phyloP scores from a whole-genome alignment of 2,329 filamentous ascomycete genomes.

The Botryosphaeria agaves region DNA sequence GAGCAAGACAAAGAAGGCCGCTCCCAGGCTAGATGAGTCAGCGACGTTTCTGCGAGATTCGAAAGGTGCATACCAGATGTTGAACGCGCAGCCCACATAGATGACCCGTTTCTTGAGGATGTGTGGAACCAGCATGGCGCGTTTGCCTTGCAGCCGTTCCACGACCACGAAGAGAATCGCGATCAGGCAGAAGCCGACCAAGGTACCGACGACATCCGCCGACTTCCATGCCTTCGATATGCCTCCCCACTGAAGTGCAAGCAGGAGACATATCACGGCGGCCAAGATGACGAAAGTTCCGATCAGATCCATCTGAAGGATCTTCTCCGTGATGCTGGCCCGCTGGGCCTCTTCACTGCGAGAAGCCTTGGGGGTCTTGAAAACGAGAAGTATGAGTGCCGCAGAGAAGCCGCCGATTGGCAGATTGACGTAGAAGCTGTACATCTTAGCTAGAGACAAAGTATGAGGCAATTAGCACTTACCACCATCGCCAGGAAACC shows the following conservation, averaged over 20 bases:
- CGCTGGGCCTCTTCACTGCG: constrained; percentile 8
- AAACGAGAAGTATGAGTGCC: constrained; percentile 20
- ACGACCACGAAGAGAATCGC: constrained; percentile 15
- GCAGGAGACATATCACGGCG: constrained; percentile 21
- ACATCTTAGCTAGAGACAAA: constrained; percentile 1
- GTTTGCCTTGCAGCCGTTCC: constrained; percentile 21
- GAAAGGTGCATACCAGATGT: constrained; percentile 13
- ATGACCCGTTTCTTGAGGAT: constrained; percentile 22
- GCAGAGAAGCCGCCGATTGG: constrained; percentile 24
- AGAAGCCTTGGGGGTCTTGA: constrained; percentile 16
- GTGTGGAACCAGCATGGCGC: constrained; percentile 21
- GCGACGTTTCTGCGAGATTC: not conserved
- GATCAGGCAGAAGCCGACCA: constrained; percentile 26
- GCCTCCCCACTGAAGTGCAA: constrained; percentile 30
- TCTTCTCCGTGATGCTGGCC: constrained; percentile 12
- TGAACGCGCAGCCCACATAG: constrained; percentile 15
- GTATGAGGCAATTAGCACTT: constrained; percentile 1
- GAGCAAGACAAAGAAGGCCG: constrained; percentile 6
- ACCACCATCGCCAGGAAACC: constrained; percentile 22
- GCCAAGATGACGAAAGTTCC: constrained; percentile 24
- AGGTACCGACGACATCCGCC: constrained; percentile 24
- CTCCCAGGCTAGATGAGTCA: not conserved
- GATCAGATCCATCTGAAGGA: constrained; percentile 26
- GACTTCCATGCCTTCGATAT: constrained; percentile 17
- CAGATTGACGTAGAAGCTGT: constrained; percentile 26